These are phyloP conservation scores for Cercospora beticola DNA, from an alignment of 2,329 filamentous ascomycete species.

Conservation along the genomic window DNA sequence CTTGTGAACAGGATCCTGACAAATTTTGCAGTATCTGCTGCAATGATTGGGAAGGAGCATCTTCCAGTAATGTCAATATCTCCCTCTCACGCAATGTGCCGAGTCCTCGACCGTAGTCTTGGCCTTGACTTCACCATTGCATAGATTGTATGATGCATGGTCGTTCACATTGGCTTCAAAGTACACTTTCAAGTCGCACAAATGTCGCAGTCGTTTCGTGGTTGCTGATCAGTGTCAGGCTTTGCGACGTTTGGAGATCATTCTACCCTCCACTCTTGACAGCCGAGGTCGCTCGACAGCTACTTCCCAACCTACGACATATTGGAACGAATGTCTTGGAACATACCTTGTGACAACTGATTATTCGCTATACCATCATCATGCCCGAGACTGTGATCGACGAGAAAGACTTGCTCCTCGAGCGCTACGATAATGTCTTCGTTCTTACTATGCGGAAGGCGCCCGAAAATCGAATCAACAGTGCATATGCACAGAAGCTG, in stretches of 20 bases:
- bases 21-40: background rate
- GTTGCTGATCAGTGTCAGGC: background rate
- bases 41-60: background rate
- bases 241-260: background rate
- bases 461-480: slow-evolving; percentile 56
- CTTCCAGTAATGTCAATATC: background rate
- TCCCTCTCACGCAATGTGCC: background rate
- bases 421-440: slow-evolving; percentile 50
- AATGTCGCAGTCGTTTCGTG: background rate
- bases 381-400: slow-evolving; percentile 38
- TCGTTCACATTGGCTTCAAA: background rate
- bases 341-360: background rate
- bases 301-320: slow-evolving; percentile 17
- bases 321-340: background rate
- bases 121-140: background rate
- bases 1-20: background rate
- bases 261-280: background rate
- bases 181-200: background rate
- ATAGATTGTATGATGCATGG: background rate
- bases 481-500: slow-evolving; percentile 53
- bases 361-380: background rate
- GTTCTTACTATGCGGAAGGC: slow-evolving; percentile 56
- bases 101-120: background rate
- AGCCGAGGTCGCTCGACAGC: slow-evolving; percentile 28
- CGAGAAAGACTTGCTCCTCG: slow-evolving; percentile 46